A percentile compares a stretch with the other conserved stretches of the same genome.
phyloP scores from a whole-genome alignment of 805 yeast species.

The Lipomyces spencermartinsiae region DNA sequence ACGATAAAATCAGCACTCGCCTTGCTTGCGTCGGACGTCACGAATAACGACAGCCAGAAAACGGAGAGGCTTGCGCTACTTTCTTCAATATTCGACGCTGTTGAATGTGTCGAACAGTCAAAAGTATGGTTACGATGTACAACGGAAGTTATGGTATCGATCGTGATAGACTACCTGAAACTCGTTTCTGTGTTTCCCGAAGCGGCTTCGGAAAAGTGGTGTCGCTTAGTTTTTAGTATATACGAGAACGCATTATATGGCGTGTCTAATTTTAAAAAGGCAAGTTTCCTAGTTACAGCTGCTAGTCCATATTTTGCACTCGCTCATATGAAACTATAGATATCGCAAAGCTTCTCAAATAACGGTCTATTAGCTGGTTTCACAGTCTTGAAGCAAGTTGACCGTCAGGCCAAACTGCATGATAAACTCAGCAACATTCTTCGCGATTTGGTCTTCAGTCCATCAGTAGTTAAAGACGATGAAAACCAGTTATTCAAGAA shows the following conservation, averaged over 20 bases:
- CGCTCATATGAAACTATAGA: not conserved
- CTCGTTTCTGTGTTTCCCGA: conserved; percentile 6
- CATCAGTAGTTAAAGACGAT: conserved; percentile 26
- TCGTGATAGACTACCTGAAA: conserved; percentile 17
- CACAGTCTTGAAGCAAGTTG: not conserved
- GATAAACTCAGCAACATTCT: conserved; percentile 45
- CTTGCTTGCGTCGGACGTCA: conserved; percentile 2
- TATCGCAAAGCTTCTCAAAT: conserved; percentile 17
- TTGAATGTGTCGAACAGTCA: not conserved
- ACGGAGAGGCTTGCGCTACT: not conserved
- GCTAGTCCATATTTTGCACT: not conserved
- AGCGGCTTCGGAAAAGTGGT: conserved; percentile 4
- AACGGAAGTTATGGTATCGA: conserved; percentile 18
- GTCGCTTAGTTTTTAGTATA: conserved; percentile 10
- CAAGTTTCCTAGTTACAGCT: not conserved
- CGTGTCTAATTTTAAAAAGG: conserved; percentile 28
- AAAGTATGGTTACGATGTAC: conserved; percentile 25
- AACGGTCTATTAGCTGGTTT: conserved; percentile 14
- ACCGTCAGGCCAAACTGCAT: conserved; percentile 41
- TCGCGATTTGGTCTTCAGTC: conserved; percentile 38
- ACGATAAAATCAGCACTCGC: conserved; percentile 3
- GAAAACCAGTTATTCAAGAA: conserved; percentile 14
- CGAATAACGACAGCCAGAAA: not conserved
- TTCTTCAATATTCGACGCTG: conserved; percentile 12
- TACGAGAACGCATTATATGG: conserved; percentile 30